Conservation (phyloP, 164 flowering plant genomes). For the Magnolia officinalis region DNA sequence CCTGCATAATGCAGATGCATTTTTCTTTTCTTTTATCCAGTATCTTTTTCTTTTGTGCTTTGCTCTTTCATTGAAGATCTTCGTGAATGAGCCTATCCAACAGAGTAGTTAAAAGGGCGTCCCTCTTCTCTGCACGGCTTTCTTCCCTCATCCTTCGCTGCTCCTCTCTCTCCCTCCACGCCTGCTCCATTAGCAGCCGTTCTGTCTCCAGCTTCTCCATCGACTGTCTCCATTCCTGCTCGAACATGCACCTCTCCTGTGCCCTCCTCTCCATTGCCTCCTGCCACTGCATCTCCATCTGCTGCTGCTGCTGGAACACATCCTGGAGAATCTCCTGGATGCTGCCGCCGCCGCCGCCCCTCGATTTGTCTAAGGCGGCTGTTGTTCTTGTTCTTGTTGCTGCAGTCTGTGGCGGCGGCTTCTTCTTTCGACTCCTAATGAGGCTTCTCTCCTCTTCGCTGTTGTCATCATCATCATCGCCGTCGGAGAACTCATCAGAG, state of each 20-base stretch:
- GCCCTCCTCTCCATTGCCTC: constrained; percentile 55
- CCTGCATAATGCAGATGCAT: too few species aligned
- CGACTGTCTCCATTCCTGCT: constrained; percentile 60
- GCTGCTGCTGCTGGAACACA: constrained; percentile 54
- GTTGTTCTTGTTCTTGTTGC: background rate
- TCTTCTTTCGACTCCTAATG: constrained; percentile 20
- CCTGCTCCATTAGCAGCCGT: constrained; percentile 50
- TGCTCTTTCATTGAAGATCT: background rate
- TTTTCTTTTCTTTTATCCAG: too few species aligned
- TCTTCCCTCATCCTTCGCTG: constrained; percentile 65
- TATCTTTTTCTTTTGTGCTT: too few species aligned
- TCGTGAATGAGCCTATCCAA: constrained; percentile 47
- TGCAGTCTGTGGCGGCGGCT: constrained; percentile 6
- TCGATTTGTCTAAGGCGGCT: constrained; percentile 8
- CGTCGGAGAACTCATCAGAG: constrained; percentile 44
- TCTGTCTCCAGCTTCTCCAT: constrained; percentile 77
- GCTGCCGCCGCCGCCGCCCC: background rate
- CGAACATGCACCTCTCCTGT: constrained; percentile 41
- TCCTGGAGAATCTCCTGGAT: constrained; percentile 47
- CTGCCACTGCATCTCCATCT: constrained; percentile 67
- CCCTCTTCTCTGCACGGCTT: constrained; percentile 59
- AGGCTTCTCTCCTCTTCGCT: constrained; percentile 33
- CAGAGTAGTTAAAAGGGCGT: constrained; percentile 55
- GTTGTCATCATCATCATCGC: constrained; percentile 39
- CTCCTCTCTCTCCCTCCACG: constrained; percentile 74